These are phyloP conservation scores for Coprinopsis strossmayeri DNA, from an alignment of 768 basidiomycete species.

Conservation along the genomic window DNA sequence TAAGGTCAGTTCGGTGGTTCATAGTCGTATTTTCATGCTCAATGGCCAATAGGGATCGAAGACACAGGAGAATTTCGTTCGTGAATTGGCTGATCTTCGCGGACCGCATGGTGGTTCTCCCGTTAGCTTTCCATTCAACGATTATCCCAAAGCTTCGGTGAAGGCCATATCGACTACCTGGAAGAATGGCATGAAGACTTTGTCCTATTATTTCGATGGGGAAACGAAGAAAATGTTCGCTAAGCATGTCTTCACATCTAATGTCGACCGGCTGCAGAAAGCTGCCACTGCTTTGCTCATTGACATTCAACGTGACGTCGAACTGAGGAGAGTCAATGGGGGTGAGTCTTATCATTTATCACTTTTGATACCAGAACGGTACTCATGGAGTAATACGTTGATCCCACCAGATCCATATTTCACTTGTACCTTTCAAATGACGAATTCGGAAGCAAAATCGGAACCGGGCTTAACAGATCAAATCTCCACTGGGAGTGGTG, in stretches of 20 bases:
- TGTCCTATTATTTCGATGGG: conserved; percentile 22
- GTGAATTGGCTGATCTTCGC: conserved; percentile 24
- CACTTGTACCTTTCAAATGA: conserved; percentile 13
- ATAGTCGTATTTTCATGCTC: no score
- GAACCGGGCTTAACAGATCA: conserved; percentile 7
- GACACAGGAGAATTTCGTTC: conserved; percentile 17
- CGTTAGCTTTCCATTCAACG: conserved; percentile 25
- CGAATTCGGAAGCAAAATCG: background rate
- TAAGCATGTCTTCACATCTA: conserved; percentile 46
- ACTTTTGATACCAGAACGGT: background rate
- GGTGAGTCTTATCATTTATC: conserved; percentile 12
- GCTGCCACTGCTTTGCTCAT: conserved; percentile 30
- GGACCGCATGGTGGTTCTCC: conserved; percentile 29
- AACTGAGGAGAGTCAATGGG: conserved; percentile 23
- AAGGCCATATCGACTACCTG: conserved; percentile 15
- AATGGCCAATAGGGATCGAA: no score
- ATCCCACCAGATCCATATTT: conserved; percentile 22
- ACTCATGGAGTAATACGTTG: background rate
- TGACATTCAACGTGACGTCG: conserved; percentile 30
- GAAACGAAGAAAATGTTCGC: conserved; percentile 16
- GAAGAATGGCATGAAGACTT: conserved; percentile 27
- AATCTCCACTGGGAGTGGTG: no score
- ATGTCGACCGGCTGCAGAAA: conserved; percentile 31
- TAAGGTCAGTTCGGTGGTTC: background rate
- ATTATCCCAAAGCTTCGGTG: conserved; percentile 16